phyloP scores from a whole-genome alignment of 331 rosid genomes.

The Acacia pycnantha region DNA sequence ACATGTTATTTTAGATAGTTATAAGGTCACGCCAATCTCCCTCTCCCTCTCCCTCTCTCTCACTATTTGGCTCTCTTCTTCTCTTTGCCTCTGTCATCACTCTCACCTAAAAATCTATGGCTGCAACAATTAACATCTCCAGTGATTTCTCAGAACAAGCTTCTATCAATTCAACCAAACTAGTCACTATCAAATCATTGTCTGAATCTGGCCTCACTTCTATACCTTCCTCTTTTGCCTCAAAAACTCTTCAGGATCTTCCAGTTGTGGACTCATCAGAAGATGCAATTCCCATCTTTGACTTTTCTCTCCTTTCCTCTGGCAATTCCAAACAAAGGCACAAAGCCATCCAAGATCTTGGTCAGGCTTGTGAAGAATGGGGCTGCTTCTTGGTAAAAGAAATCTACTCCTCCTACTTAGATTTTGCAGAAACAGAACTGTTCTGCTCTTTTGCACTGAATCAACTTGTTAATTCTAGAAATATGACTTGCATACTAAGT shows the following conservation, averaged over 20 bases:
- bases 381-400: constrained; percentile 19
- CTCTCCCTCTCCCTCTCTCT: too few relatives aligned
- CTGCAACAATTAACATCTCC: not conserved
- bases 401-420: not conserved
- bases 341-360: constrained; percentile 23
- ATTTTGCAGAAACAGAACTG: not conserved
- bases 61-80: not conserved
- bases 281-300: not conserved
- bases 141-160: not conserved
- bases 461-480: not conserved
- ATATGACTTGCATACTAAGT: not conserved
- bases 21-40: too few relatives aligned
- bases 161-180: not conserved
- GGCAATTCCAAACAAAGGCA: constrained; percentile 17
- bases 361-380: constrained; percentile 23
- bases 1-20: too few relatives aligned
- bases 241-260: not conserved
- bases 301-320: constrained; percentile 21
- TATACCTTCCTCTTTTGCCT: constrained; percentile 42
- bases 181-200: constrained; percentile 33
- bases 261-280: not conserved
- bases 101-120: not conserved
- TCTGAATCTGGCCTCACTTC: constrained; percentile 42
- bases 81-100: not conserved
- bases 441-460: not conserved